phyloP scores from a whole-genome alignment of 345 rosid species.

The Hibiscus syriacus region DNA sequence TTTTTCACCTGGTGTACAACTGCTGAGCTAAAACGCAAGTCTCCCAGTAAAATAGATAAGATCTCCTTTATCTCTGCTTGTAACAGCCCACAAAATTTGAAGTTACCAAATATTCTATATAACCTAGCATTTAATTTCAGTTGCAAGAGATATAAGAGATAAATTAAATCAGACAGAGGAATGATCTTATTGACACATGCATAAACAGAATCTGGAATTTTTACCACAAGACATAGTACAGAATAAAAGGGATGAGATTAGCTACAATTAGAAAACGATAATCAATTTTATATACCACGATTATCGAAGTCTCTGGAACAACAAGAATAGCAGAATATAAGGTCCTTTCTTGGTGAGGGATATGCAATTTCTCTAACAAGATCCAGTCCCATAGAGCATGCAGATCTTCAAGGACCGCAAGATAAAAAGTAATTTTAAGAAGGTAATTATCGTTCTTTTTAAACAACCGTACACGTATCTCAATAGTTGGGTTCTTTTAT shows the following conservation, averaged over 20 bases:
- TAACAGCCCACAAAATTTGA: constrained; percentile 17
- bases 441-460: not conserved
- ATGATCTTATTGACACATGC: not conserved
- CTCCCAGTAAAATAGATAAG: constrained; percentile 62
- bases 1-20: constrained; percentile 94
- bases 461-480: not conserved
- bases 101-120: not conserved
- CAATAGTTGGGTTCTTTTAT: not conserved
- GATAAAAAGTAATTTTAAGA: constrained; percentile 1
- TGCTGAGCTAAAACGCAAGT: constrained; percentile 68
- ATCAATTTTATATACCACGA: constrained; percentile 48
- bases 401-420: constrained; percentile 50
- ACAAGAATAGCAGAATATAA: constrained; percentile 74
- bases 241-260: not conserved
- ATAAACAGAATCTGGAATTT: not conserved
- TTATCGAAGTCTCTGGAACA: constrained; percentile 78
- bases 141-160: not conserved
- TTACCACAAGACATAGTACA: not conserved
- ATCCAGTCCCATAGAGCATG: constrained; percentile 59
- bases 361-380: constrained; percentile 57
- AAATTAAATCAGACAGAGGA: not conserved
- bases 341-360: constrained; percentile 58
- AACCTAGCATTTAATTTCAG: not conserved
- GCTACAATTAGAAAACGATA: not conserved
- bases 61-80: constrained; percentile 79